phyloP scores from a whole-genome alignment of 345 rosid species.

The Camelina laxa region DNA sequence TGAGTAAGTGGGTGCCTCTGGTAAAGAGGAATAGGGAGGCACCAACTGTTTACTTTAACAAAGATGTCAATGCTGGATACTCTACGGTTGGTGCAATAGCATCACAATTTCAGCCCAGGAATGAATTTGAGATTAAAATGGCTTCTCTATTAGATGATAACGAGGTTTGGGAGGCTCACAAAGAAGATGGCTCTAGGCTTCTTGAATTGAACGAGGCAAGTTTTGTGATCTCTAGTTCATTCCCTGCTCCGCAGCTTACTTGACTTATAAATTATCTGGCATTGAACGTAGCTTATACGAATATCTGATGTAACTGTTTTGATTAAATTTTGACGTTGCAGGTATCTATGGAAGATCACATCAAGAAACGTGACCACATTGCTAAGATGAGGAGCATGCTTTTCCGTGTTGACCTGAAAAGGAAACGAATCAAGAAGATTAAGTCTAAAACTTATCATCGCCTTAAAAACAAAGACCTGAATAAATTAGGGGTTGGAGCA shows the following conservation, averaged over 20 bases:
- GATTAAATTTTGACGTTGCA: conserved; percentile 41
- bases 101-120: conserved; percentile 84
- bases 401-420: conserved; percentile 81
- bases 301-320: conserved; percentile 22
- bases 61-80: conserved; percentile 68
- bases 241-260: conserved; percentile 9
- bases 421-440: conserved; percentile 84
- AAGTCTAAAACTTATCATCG: conserved; percentile 89
- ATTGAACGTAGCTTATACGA: neutral
- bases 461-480: conserved; percentile 65
- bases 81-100: conserved; percentile 94
- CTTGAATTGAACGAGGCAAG: conserved; percentile 84
- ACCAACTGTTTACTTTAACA: conserved; percentile 68
- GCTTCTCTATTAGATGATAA: conserved; percentile 64
- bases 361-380: conserved; percentile 54
- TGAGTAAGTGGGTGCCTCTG: conserved; percentile 69
- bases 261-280: neutral
- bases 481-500: conserved; percentile 52
- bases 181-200: conserved; percentile 77
- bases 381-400: conserved; percentile 92
- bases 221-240: conserved; percentile 13
- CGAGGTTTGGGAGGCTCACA: conserved; percentile 70
- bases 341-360: conserved; percentile 80
- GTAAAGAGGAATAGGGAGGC: conserved; percentile 87
- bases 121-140: conserved; percentile 86